phyloP scores from a whole-genome alignment of 306 rosid species.

The Chamaecrista fasciculata region DNA sequence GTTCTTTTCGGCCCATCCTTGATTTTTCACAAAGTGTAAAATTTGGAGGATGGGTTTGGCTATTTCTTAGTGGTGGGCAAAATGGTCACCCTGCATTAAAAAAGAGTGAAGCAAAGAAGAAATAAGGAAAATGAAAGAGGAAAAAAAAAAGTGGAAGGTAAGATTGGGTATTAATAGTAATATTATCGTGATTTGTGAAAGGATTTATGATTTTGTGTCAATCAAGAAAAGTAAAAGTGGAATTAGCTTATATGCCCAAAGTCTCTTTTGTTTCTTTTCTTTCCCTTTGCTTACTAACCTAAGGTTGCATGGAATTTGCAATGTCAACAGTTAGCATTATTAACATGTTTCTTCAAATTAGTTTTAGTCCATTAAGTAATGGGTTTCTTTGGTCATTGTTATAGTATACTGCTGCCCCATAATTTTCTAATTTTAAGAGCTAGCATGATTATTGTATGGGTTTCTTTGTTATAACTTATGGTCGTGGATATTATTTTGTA shows the following conservation, averaged over 20 bases:
- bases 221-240: conserved; percentile 27
- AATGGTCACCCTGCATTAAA: conserved; percentile 44
- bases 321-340: no score
- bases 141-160: background rate
- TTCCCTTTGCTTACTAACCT: no score
- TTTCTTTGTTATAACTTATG: no score
- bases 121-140: background rate
- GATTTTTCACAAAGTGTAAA: conserved; percentile 28
- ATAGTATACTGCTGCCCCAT: no score
- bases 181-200: conserved; percentile 19
- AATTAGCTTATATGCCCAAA: background rate
- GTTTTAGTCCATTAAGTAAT: no score
- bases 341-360: no score
- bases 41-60: background rate
- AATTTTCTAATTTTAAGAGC: no score
- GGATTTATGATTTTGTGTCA: conserved; percentile 13
- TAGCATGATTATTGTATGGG: no score
- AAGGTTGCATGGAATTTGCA: background rate
- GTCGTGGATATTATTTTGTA: no score
- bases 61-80: conserved; percentile 35
- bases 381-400: no score
- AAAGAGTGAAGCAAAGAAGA: background rate
- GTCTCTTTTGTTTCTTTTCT: background rate
- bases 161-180: background rate
- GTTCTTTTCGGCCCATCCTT: conserved; percentile 76